Conservation (phyloP, 225 moss, liverwort and hornwort genomes). For the Polytrichum formosum region DNA sequence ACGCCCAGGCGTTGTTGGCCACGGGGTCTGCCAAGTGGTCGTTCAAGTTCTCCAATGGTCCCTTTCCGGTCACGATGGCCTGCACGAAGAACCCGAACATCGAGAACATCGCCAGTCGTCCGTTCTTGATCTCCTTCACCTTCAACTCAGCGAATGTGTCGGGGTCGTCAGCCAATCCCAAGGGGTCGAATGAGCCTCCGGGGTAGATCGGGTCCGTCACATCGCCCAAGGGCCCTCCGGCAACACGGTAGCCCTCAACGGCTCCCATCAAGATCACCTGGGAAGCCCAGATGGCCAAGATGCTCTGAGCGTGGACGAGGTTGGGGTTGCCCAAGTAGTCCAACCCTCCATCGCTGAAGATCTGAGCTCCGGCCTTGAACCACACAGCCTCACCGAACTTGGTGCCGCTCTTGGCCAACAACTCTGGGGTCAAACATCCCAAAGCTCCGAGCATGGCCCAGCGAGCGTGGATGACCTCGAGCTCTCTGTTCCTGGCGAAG, state of each 20-base stretch:
- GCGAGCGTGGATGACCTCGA: constrained; percentile 51
- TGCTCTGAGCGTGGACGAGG: constrained; percentile 45
- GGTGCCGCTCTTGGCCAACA: too few species aligned
- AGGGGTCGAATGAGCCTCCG: constrained; percentile 30
- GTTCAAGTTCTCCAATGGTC: constrained; percentile 39
- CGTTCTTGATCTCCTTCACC: too few species aligned
- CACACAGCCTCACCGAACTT: too few species aligned
- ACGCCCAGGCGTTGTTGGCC: constrained; percentile 49
- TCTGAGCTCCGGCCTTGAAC: too few species aligned
- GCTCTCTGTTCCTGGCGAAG: constrained; percentile 45
- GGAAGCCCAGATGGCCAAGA: constrained; percentile 25
- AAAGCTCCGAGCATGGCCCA: constrained; percentile 59
- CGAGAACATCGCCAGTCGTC: too few species aligned
- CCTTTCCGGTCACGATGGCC: constrained; percentile 51
- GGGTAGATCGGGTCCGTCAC: constrained; percentile 33
- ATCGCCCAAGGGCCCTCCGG: constrained; percentile 32
- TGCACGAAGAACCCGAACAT: too few species aligned
- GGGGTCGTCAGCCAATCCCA: too few species aligned
- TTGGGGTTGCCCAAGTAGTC: constrained; percentile 38
- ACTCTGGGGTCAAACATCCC: too few species aligned
- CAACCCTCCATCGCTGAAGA: constrained; percentile 25
- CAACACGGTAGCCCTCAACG: constrained; percentile 37
- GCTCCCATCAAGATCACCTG: constrained; percentile 44
- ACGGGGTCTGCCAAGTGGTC: constrained; percentile 40
- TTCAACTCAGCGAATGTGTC: too few species aligned